Evolutionary conservation across 2,329 filamentous ascomycete species (phyloP), one percentile per base, ranked within the genome.

Genomic region (Botrytis fabae): DNA sequence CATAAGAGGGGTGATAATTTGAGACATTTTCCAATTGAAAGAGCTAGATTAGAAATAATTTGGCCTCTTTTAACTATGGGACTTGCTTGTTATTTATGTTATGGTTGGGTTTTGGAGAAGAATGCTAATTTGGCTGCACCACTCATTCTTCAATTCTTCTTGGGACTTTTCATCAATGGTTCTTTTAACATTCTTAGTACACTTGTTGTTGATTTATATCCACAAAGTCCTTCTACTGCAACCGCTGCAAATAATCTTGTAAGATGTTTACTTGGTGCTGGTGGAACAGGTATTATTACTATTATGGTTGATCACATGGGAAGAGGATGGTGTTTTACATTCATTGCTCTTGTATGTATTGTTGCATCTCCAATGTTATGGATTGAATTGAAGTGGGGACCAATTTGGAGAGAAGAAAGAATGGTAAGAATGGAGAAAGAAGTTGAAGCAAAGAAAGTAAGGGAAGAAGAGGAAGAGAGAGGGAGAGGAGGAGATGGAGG

Each of bases 231-330:
- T 0, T 88, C 89, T 0, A 91, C 89, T 0, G 88, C 88, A 0
- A 89, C 89, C 2, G 89, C 90, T 0, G 87, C 89, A 0, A 90
- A 90, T 75, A 92, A 92, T 75, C 81, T 92, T 5, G 85, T 88
- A 7, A 82, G 90, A n/a, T 92, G 90, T 78, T 80, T 89, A 28
- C 81, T 89, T 60, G 89, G 88, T 38, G 90, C 90, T 0, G 85
- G 83, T 1, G 86, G 86, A 4, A 89, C 88, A 35, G 88, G 87
- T 0, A 83, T 89, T 14, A 87, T 92, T 57, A 85, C 89, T 69
- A 82, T 85, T 69, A 88, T 92, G 84, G 85, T 91, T 42, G 75
- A 81, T 10, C 82, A 80, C 0, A 85, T 91, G 82, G 90, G 90
- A 6, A 80, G 85, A 42, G 90, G 89, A 0, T 91, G 89, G 88